phyloP scores from a whole-genome alignment of 208 protist species.

The Polymyxa betae region DNA sequence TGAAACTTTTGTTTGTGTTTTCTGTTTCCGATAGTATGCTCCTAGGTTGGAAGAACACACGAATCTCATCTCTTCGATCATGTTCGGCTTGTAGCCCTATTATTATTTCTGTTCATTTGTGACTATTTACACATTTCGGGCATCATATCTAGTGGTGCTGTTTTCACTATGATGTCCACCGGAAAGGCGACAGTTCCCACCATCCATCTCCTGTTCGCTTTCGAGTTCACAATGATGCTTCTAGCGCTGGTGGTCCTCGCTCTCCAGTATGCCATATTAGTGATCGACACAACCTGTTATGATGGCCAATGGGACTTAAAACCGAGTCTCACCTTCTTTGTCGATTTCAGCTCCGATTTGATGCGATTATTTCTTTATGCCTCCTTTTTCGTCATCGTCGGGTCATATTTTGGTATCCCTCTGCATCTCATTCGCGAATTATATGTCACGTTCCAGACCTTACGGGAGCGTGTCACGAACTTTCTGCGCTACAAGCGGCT shows the following conservation, averaged over 20 bases:
- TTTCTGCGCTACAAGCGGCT: constrained; percentile 47
- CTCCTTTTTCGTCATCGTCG: constrained; percentile 44
- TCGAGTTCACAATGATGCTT: constrained; percentile 26
- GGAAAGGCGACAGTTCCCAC: constrained; percentile 6
- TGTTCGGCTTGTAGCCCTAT: not conserved
- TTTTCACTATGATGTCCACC: too few relatives aligned
- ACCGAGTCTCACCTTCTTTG: not conserved
- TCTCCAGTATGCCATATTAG: constrained; percentile 11
- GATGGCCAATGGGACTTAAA: not conserved
- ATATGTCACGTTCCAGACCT: constrained; percentile 13
- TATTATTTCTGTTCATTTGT: not conserved
- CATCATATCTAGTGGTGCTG: too few relatives aligned
- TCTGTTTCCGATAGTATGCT: too few relatives aligned
- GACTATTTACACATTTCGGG: not conserved
- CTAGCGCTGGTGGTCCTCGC: not conserved
- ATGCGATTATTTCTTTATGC: constrained; percentile 27
- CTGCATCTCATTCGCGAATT: constrained; percentile 42
- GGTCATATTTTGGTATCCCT: constrained; percentile 28
- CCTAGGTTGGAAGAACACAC: not conserved
- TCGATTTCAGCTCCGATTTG: constrained; percentile 28
- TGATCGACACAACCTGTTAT: not conserved
- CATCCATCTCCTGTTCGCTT: constrained; percentile 42
- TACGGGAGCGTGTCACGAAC: constrained; percentile 26
- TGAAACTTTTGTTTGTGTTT: too few relatives aligned
- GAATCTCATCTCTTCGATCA: not conserved